A percentile compares a stretch with the other conserved stretches of the same genome.
phyloP scores from a whole-genome alignment of 176 grass and related monocot species.

The Ensete glaucum region DNA sequence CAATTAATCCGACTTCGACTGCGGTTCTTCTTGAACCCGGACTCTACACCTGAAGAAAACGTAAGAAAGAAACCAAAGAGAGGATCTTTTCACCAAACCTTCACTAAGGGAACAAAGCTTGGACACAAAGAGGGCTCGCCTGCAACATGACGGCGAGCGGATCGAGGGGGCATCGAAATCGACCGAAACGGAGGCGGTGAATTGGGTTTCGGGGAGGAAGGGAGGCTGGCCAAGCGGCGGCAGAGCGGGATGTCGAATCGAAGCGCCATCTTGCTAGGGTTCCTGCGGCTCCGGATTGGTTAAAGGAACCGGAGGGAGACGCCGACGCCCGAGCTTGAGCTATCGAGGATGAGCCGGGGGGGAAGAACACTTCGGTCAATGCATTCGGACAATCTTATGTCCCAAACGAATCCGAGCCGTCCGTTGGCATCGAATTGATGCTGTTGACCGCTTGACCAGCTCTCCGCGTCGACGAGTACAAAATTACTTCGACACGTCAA shows the following conservation, averaged over 20 bases:
- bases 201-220: neutral
- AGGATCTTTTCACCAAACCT: neutral
- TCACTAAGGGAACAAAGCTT: neutral
- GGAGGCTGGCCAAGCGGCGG: neutral
- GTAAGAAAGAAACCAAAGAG: neutral
- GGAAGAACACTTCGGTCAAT: neutral
- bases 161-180: constrained; percentile 11
- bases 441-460: neutral
- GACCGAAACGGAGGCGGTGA: neutral
- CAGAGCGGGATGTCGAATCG: constrained; percentile 13
- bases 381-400: neutral
- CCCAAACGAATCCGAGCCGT: neutral
- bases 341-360: neutral
- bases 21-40: neutral
- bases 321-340: too few relatives aligned
- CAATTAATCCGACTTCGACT: constrained; percentile 3
- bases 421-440: neutral
- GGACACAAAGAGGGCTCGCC: constrained; percentile 1
- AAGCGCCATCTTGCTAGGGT: constrained; percentile 15
- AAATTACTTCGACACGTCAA: neutral
- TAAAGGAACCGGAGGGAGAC: neutral
- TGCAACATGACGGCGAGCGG: neutral
- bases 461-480: neutral
- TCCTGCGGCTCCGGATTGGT: neutral
- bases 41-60: neutral